Evolutionary conservation across 192 early-diverging fungal genomes (phyloP).

Genomic region (Phycomyces nitens): DNA sequence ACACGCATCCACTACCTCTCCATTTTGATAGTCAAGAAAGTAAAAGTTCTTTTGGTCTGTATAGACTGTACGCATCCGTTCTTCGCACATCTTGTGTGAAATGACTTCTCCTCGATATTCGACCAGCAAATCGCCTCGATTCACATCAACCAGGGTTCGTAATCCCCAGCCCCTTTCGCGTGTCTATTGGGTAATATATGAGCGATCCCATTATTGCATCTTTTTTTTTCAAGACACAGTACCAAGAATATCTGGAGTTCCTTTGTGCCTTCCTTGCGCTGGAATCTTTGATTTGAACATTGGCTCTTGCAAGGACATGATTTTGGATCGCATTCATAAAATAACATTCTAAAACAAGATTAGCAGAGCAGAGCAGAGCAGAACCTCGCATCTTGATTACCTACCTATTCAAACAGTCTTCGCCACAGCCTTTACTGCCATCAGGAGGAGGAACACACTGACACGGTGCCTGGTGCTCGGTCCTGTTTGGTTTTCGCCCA

Average conservation of each 20-base stretch:
- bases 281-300: constrained; percentile 79
- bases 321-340: constrained; percentile 69
- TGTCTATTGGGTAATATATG: too few species aligned
- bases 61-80: constrained; percentile 73
- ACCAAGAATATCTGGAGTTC: constrained; percentile 65
- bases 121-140: constrained; percentile 58
- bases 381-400: not conserved
- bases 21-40: constrained; percentile 70
- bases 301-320: constrained; percentile 62
- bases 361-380: too few species aligned
- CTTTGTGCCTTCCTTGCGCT: constrained; percentile 46
- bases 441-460: constrained; percentile 54
- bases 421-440: constrained; percentile 50
- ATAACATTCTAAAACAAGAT: constrained; percentile 46
- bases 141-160: constrained; percentile 47
- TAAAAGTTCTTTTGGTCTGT: constrained; percentile 65
- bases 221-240: too few species aligned
- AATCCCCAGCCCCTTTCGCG: constrained; percentile 69
- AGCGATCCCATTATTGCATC: too few species aligned
- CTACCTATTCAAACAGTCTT: constrained; percentile 72
- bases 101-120: constrained; percentile 88
- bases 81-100: constrained; percentile 55
- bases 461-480: constrained; percentile 50
- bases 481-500: constrained; percentile 60
- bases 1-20: constrained; percentile 78